Percentiles rank a stretch among this genome's conserved stretches.
These are phyloP conservation scores for Purpureocillium takamizusanense DNA, from an alignment of 2,329 filamentous ascomycete species.

Conservation along the genomic window DNA sequence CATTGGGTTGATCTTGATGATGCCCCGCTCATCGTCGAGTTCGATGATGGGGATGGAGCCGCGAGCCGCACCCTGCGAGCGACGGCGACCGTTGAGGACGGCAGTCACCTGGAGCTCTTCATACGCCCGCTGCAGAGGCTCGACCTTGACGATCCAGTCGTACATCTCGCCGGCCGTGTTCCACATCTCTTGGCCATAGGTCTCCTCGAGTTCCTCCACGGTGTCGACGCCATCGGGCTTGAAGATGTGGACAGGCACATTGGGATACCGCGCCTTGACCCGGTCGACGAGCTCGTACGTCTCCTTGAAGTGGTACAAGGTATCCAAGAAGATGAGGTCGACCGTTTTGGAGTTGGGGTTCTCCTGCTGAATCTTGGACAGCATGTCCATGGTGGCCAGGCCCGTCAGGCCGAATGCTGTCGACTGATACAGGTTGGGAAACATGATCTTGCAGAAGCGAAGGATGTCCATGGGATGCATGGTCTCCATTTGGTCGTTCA, in stretches of 20 bases:
- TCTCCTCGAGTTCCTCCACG: slow-evolving; percentile 67
- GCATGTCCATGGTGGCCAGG: slow-evolving; percentile 76
- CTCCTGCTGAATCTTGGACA: slow-evolving; percentile 62
- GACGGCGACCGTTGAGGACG: slow-evolving; percentile 82
- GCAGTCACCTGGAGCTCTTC: slow-evolving; percentile 78
- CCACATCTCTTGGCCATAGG: slow-evolving; percentile 78
- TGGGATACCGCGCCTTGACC: slow-evolving; percentile 67
- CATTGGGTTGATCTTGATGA: slow-evolving; percentile 96
- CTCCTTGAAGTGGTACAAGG: slow-evolving; percentile 73
- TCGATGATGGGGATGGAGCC: slow-evolving; percentile 88
- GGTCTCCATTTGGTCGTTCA: slow-evolving; percentile 82
- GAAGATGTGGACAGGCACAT: slow-evolving; percentile 78
- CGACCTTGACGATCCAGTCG: slow-evolving; percentile 95
- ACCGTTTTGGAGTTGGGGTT: slow-evolving; percentile 50
- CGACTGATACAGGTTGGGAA: slow-evolving; percentile 83
- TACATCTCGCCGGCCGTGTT: slow-evolving; percentile 81
- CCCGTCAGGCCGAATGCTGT: slow-evolving; percentile 78
- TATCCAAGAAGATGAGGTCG: slow-evolving; percentile 74
- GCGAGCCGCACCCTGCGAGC: slow-evolving; percentile 87
- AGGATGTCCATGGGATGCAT: slow-evolving; percentile 88
- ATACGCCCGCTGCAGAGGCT: slow-evolving; percentile 89
- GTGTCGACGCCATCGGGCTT: slow-evolving; percentile 71
- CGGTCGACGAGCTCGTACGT: slow-evolving; percentile 66
- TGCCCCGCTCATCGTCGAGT: slow-evolving; percentile 74
- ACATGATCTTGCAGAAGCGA: slow-evolving; percentile 81